These are phyloP conservation scores for Phytophthora melonis DNA, from an alignment of 352 stramenopile genomes.

Conservation along the genomic window DNA sequence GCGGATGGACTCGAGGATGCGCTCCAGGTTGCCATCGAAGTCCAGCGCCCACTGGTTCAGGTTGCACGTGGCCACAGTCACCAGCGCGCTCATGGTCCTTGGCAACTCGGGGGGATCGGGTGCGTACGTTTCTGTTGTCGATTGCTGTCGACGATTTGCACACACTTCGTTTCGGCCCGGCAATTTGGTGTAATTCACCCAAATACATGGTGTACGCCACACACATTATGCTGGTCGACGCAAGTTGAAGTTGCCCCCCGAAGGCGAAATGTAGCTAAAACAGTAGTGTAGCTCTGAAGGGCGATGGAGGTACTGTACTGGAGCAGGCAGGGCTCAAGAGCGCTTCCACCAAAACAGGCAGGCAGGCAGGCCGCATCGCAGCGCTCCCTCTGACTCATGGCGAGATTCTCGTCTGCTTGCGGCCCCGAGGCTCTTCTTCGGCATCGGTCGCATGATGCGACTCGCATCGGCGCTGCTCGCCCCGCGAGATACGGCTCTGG, in stretches of 20 bases:
- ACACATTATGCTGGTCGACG: conserved; percentile 24
- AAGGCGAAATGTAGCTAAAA: neutral
- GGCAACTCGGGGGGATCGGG: neutral
- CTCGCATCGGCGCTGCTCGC: neutral
- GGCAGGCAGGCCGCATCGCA: neutral
- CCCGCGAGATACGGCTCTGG: neutral
- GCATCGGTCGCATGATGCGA: neutral
- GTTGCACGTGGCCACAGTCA: conserved; percentile 98
- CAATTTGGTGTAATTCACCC: neutral
- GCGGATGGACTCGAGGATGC: conserved; percentile 92
- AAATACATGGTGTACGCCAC: neutral
- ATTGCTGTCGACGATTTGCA: conserved; percentile 1
- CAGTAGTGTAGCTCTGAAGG: neutral
- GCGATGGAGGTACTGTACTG: neutral
- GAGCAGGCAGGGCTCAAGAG: conserved; percentile 9
- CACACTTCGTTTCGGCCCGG: neutral
- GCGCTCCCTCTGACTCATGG: conserved; percentile 5
- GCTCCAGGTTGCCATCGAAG: conserved; percentile 98
- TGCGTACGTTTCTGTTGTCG: conserved; percentile 16
- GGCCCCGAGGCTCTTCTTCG: neutral
- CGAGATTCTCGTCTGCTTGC: neutral
- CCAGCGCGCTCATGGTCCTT: conserved; percentile 75
- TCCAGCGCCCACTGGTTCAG: conserved; percentile 99
- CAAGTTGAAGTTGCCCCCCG: conserved; percentile 26
- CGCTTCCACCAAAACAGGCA: conserved; percentile 23